phyloP scores from a whole-genome alignment of 208 protist genomes.

The Trichomonas tenax region DNA sequence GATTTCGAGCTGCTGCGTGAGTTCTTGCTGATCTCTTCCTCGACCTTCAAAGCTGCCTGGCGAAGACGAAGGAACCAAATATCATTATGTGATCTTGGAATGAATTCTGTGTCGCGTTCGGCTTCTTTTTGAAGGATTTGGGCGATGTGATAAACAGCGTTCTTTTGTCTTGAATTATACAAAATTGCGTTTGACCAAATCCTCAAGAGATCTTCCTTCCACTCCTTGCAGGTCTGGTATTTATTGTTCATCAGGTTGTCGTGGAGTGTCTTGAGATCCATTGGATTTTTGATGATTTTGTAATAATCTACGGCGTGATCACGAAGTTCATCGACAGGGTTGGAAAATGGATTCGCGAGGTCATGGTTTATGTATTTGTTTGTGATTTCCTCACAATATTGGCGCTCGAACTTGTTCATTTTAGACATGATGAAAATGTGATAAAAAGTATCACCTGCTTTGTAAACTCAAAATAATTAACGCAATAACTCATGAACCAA shows the following conservation, averaged over 20 bases:
- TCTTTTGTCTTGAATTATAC: neutral
- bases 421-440: neutral
- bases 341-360: neutral
- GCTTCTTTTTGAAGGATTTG: neutral
- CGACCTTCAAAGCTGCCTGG: neutral
- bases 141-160: neutral
- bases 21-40: neutral
- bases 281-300: neutral
- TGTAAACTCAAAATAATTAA: too few relatives aligned
- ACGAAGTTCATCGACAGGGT: neutral
- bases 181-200: neutral
- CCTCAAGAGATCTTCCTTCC: neutral
- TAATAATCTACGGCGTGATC: neutral
- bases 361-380: neutral
- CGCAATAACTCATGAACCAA: too few relatives aligned
- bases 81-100: neutral
- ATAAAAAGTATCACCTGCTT: too few relatives aligned
- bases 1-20: neutral
- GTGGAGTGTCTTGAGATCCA: neutral
- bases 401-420: neutral
- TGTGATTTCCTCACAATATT: neutral
- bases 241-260: neutral
- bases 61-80: neutral
- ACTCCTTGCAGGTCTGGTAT: neutral
- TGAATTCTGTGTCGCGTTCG: neutral